A percentile compares a stretch with the other conserved stretches of the same genome.
Evolutionary conservation across 306 rosid species (phyloP).

Genomic region (Pterocarpus santalinus): DNA sequence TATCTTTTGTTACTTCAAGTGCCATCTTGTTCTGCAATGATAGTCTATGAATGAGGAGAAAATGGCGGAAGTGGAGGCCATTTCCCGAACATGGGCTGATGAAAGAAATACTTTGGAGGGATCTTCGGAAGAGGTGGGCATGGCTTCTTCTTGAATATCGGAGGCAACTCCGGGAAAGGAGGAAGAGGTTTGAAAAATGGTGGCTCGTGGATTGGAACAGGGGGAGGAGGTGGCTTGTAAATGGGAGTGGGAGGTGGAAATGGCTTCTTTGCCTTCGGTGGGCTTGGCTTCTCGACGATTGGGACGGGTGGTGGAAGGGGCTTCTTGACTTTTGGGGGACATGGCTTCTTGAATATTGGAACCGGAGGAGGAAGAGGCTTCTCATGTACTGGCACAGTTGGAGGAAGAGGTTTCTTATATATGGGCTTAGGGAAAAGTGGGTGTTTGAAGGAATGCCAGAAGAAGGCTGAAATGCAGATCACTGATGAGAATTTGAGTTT

Average conservation of each 20-base stretch:
- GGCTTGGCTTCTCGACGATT: not conserved
- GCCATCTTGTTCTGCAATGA: conserved; percentile 5
- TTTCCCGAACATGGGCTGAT: conserved; percentile 64
- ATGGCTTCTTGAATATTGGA: not conserved
- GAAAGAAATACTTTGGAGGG: conserved; percentile 52
- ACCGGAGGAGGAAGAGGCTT: conserved; percentile 42
- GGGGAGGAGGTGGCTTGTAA: too few species aligned
- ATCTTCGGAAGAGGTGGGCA: conserved; percentile 40
- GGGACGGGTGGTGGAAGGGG: conserved; percentile 47
- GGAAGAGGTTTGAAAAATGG: conserved; percentile 30
- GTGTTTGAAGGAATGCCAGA: conserved; percentile 64
- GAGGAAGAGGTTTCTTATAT: conserved; percentile 47
- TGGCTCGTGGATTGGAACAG: too few species aligned
- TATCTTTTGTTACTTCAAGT: not conserved
- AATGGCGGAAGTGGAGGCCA: conserved; percentile 51
- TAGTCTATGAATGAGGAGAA: conserved; percentile 13
- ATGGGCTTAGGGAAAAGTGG: conserved; percentile 38
- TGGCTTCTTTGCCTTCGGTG: conserved; percentile 21
- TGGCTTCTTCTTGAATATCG: conserved; percentile 11
- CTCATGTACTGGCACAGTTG: conserved; percentile 20
- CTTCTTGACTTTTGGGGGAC: conserved; percentile 35
- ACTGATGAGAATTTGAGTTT: conserved; percentile 72
- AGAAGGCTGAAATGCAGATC: conserved; percentile 74
- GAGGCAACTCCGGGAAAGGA: conserved; percentile 47
- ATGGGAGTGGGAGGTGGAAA: too few species aligned